Evolutionary conservation across 306 rosid genomes (phyloP), one percentile per base, ranked within the genome.

Genomic region (Corylus avellana): DNA sequence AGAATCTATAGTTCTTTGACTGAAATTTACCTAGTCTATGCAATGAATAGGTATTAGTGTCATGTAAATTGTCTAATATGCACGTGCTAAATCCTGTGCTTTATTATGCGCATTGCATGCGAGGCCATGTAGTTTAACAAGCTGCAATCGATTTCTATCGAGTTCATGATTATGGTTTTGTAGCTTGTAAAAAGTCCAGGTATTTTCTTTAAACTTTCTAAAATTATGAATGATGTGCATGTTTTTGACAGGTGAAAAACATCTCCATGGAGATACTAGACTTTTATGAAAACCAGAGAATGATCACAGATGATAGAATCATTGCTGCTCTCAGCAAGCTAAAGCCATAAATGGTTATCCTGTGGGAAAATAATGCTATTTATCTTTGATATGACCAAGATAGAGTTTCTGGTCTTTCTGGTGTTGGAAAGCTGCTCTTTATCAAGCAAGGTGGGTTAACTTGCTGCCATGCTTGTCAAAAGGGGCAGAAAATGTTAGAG

Each of bases 221-320:
- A 75, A 22, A 39, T 49, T 49, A 57, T 56, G 13, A 14, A 11
- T 74, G 14, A 76, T 20, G 39, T n/a, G 73, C 67, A 10, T 51
- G 49, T 16, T 56, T 86, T 83, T 87, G 84, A 67, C 93, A 94
- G 97, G 92, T 94, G 53, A 94, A 92, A 75, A 92, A 92, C 71
- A 94, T 94, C 82, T 94, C 97, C 16, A 91, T 89, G 88, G 98
- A 94, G 92, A 88, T 91, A 81, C 83, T 94, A 78, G 97, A 94
- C 86, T 92, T 94, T 80, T 91, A 94, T 64, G 97, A 94, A 80
- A 85, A 87, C 92, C 83, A 84, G 79, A 78, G 84, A 75, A 76
- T 78, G 85, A 75, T 83, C 77, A 74, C 86, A 0, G 93, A 92
- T 0, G 97, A 94, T 39, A 89, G 97, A 81, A 44, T 86, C 70